phyloP scores from a whole-genome alignment of 352 stramenopile species.

The Peronospora belbahrii region DNA sequence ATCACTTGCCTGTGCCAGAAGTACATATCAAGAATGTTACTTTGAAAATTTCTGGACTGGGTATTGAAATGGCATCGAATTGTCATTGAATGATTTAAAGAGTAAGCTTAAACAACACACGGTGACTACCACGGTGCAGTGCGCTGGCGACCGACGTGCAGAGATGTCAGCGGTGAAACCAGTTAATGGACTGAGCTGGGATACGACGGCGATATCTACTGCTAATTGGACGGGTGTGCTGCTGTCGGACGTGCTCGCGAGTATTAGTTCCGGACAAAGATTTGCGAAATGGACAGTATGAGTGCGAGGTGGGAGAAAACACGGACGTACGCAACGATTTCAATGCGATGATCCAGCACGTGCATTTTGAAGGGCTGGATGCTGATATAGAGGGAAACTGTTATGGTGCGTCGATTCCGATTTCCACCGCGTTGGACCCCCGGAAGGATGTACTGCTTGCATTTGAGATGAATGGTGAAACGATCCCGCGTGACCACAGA shows the following conservation, averaged over 20 bases:
- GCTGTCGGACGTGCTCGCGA: slow-evolving; percentile 89
- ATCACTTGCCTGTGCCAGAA: slow-evolving; percentile 95
- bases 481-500: slow-evolving; percentile 92
- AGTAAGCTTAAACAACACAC: slow-evolving; percentile 88
- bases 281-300: slow-evolving; percentile 37
- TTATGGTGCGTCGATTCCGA: slow-evolving; percentile 88
- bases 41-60: slow-evolving; percentile 63
- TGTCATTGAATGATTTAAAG: slow-evolving; percentile 88
- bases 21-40: slow-evolving; percentile 54
- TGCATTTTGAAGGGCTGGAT: slow-evolving; percentile 81
- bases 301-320: slow-evolving; percentile 47
- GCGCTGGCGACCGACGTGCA: slow-evolving; percentile 92
- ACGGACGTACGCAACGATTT: slow-evolving; percentile 49
- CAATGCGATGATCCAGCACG: slow-evolving; percentile 69
- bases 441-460: slow-evolving; percentile 95
- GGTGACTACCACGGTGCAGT: slow-evolving; percentile 94
- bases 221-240: slow-evolving; percentile 93
- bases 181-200: slow-evolving; percentile 80
- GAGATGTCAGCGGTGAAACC: slow-evolving; percentile 91
- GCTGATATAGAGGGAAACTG: slow-evolving; percentile 73
- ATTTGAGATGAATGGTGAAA: slow-evolving; percentile 97
- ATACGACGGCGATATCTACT: slow-evolving; percentile 88
- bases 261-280: slow-evolving; percentile 80
- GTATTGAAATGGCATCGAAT: slow-evolving; percentile 37
- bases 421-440: slow-evolving; percentile 90